Evolutionary conservation across 192 early-diverging fungal genomes (phyloP), one percentile per base, ranked within the genome.

Genomic region (Entomortierella chlamydospora): DNA sequence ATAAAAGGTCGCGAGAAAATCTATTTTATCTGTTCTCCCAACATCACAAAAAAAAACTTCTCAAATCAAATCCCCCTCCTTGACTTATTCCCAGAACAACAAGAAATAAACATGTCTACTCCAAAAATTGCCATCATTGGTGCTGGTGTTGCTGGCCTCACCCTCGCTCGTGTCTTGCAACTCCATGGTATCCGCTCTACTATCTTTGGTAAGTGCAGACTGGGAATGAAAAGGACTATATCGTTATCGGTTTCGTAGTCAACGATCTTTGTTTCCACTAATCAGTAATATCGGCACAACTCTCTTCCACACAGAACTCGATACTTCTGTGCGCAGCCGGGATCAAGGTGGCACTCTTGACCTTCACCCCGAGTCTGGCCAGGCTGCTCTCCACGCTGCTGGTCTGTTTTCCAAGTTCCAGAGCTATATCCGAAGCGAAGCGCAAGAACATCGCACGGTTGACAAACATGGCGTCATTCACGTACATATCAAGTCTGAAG

Each of bases 141-240:
- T 56, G 85, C 63, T 11, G 87, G 87, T 17, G 82, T 82, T 53
- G 85, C 74, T n/a, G 87, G 87, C 20, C 83, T 89, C 20, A 81
- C 74, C 13, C 74, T 85, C 39, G 84, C 84, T 28, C 57, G 73
- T 53, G 68, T 87, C 43, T 80, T 89, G 43, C 81, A 85, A 47
- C 41, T 73, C n/a, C 57, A 81, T 57, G 67, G 64, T 47, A 76
- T 80, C 31, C 58, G 64, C 26, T 63, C 73, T 22, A 67, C 64
- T 26, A 55, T 89, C 62, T 89, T 80, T 78, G 64, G 61, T 64
- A 64, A 52, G 61, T 52, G 28, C 50, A 64, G 49, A 64, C 50
- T 64, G 6, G 47, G 50, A 50, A 28, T 31, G 47, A 62, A 47
- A 62, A 50, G 23, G 33, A 31, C 45, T 62, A 50, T 62, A 17